Conservation (phyloP, 148 eudicot genomes). For the Fallopia convolvulus region DNA sequence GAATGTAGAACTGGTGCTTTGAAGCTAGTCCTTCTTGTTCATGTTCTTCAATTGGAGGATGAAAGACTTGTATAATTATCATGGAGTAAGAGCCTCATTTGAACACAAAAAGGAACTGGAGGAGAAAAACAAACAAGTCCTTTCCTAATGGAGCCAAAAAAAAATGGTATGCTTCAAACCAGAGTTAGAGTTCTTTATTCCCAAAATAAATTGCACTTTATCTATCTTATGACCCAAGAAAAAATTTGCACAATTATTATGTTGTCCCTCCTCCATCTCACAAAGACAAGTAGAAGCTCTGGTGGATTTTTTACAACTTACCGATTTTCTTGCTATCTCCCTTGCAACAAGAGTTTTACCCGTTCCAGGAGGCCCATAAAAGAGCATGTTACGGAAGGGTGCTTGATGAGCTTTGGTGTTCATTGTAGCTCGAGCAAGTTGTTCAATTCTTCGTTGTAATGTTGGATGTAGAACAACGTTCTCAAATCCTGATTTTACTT, state of each 20-base stretch:
- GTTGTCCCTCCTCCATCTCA: background rate
- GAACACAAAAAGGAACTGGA: background rate
- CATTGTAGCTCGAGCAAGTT: conserved; percentile 89
- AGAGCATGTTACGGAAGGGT: conserved; percentile 96
- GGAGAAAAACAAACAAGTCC: background rate
- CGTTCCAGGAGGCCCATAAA: conserved; percentile 98
- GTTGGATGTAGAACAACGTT: conserved; percentile 82
- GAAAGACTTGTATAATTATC: background rate
- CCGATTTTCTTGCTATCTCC: conserved; percentile 91
- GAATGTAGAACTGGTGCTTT: background rate
- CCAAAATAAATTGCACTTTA: background rate
- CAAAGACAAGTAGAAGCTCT: background rate
- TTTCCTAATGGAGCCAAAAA: background rate
- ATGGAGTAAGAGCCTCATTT: background rate
- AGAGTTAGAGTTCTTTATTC: background rate
- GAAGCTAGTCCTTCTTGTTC: background rate
- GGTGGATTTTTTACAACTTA: conserved; percentile 16
- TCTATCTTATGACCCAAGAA: background rate
- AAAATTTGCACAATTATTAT: background rate
- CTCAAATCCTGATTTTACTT: conserved; percentile 50
- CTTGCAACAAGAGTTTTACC: conserved; percentile 98
- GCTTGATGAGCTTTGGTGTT: conserved; percentile 91
- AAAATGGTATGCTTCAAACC: background rate
- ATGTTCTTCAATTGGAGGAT: background rate
- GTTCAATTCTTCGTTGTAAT: conserved; percentile 73